A percentile compares a stretch with the other conserved stretches of the same genome.
These are phyloP conservation scores for Pythium volutum DNA, from an alignment of 352 stramenopile species.

Conservation along the genomic window DNA sequence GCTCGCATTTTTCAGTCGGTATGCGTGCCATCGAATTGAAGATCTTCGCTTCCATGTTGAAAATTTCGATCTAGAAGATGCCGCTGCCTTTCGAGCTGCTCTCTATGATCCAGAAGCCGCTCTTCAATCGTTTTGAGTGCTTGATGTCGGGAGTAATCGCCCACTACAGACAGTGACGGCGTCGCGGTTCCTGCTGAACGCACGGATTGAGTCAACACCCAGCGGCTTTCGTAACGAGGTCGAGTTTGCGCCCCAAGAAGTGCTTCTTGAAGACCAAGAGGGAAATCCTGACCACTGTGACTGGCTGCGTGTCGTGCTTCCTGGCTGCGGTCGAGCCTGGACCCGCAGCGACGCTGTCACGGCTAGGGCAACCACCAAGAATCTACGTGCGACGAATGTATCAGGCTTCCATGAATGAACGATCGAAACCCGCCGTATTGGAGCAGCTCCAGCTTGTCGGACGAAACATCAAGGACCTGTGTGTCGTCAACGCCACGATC, in stretches of 20 bases:
- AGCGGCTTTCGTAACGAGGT: background rate
- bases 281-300: background rate
- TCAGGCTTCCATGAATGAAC: slow-evolving; percentile 5
- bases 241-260: background rate
- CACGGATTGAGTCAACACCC: background rate
- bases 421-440: background rate
- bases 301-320: background rate
- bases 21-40: background rate
- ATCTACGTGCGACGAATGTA: too few relatives aligned
- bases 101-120: background rate
- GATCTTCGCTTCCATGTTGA: background rate
- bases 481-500: background rate
- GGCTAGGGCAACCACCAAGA: too few relatives aligned
- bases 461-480: background rate
- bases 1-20: slow-evolving; percentile 2
- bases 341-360: background rate
- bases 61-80: background rate
- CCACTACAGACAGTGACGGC: background rate
- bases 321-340: slow-evolving; percentile 1
- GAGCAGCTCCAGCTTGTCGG: slow-evolving; percentile 5
- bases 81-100: background rate
- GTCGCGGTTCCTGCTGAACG: background rate
- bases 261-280: background rate
- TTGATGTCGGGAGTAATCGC: background rate
- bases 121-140: background rate